These are phyloP conservation scores for Porphyrellus cyaneotinctus DNA, from an alignment of 768 basidiomycete species.

Conservation along the genomic window DNA sequence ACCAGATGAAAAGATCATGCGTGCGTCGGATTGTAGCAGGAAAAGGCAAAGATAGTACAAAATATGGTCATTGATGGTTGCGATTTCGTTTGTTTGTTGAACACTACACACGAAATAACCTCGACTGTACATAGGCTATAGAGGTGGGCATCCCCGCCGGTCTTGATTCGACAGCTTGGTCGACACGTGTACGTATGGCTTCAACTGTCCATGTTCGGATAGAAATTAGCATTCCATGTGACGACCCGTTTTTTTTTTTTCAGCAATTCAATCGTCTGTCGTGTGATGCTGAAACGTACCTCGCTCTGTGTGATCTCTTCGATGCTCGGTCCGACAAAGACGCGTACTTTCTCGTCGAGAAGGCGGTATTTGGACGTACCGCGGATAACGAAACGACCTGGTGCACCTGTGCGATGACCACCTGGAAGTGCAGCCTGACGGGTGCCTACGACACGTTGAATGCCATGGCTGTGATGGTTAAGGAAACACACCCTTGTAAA, in stretches of 20 bases:
- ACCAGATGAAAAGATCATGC: too few species aligned
- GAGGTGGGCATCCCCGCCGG: constrained; percentile 26
- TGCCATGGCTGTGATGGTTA: not conserved
- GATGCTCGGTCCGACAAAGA: constrained; percentile 77
- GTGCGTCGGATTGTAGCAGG: not conserved
- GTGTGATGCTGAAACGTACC: constrained; percentile 36
- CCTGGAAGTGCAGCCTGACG: constrained; percentile 81
- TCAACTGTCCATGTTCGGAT: constrained; percentile 14
- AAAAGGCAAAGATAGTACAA: too few species aligned
- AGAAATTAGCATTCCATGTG: not conserved
- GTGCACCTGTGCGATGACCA: constrained; percentile 82
- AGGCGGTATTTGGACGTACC: constrained; percentile 81
- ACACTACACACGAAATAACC: too few species aligned
- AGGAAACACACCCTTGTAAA: constrained; percentile 76
- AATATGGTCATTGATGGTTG: too few species aligned
- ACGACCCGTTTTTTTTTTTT: too few species aligned
- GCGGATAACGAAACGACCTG: constrained; percentile 75
- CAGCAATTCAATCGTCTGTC: not conserved
- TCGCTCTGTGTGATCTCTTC: constrained; percentile 55
- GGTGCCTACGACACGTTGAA: constrained; percentile 51
- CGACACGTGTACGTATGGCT: constrained; percentile 27
- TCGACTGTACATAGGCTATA: too few species aligned
- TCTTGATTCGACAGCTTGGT: constrained; percentile 22
- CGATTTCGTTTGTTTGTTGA: too few species aligned
- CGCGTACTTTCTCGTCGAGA: constrained; percentile 76